Evolutionary conservation across 1,139 yeast genomes (phyloP).

Genomic region (Yamadazyma siamensis): DNA sequence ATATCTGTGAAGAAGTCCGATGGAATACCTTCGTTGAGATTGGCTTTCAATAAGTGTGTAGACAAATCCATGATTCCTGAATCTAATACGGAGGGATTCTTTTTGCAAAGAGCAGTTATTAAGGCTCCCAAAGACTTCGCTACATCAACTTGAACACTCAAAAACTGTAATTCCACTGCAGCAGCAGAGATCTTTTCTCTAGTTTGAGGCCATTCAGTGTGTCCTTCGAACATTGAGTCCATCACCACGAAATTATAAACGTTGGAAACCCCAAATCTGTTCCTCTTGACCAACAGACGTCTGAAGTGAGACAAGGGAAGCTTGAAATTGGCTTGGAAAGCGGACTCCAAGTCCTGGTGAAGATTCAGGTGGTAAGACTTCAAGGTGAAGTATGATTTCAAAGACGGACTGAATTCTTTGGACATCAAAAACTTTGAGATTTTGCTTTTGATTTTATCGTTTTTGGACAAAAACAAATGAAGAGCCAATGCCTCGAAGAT

Average conservation of each 20-base stretch:
- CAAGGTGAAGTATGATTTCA: conserved; percentile 30
- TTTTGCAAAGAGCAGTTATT: conserved; percentile 58
- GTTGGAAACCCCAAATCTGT: conserved; percentile 50
- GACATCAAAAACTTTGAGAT: conserved; percentile 45
- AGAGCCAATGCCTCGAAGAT: conserved; percentile 75
- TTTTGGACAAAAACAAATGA: conserved; percentile 59
- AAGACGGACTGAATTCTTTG: conserved; percentile 25
- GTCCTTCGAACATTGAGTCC: conserved; percentile 52
- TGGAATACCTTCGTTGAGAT: conserved; percentile 52
- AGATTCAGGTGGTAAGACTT: conserved; percentile 35
- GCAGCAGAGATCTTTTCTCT: conserved; percentile 55
- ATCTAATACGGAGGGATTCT: conserved; percentile 28
- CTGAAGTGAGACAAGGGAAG: conserved; percentile 52
- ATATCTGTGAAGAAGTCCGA: conserved; percentile 48
- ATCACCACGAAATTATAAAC: conserved; percentile 62
- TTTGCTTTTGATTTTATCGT: conserved; percentile 33
- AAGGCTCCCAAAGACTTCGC: conserved; percentile 80
- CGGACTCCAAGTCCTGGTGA: conserved; percentile 25
- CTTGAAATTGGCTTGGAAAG: conserved; percentile 50
- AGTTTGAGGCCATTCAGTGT: conserved; percentile 48
- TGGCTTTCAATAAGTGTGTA: conserved; percentile 47
- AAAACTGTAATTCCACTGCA: conserved; percentile 61
- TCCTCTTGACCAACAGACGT: conserved; percentile 45
- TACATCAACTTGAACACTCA: conserved; percentile 64
- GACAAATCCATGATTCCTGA: conserved; percentile 42